Base-by-base conservation (phyloP, 129 eudicot species). In the sunflower (Helianthus annuus) region DNA sequence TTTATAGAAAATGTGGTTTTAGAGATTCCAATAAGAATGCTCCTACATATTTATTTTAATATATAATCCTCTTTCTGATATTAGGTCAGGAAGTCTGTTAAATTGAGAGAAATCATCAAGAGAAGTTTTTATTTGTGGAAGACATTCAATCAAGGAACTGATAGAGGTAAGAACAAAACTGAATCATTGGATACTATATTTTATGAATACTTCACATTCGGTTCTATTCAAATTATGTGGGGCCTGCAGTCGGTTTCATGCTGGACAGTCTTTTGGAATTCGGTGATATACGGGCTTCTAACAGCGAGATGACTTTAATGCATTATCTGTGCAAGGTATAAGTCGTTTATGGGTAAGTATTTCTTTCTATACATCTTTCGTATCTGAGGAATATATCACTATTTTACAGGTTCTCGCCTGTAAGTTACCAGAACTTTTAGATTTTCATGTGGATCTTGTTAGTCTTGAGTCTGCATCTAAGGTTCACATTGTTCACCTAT, bases 291-390 rank as follows among this genome's bases (percentile, higher is more conserved):
- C 97, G 98, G 63, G 98, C 98, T 74, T 74, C 97, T 15, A 90
- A 84, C 82, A 90, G 74, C 87, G 87, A 86, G 82, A 90, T 94
- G 97, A 94, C 98, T 17, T 75, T 94, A 52, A 94, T 94, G 98
- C 96, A 94, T 79, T 94, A 94, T 71, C 98, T 94, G 76, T 90
- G 98, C 89, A 90, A 85, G 97, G 98, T 93, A 80, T 77, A 61
- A 19, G 13, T 53, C 38, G 42, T 62, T 70, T 67, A 10, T 71
- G 60, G 29, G 34, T 60, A 38, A 76, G n/a, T 58, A 68, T 57
- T 17, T 11, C 66, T 19, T 0, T 19, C 10, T 27, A 27, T 27
- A 17, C 68, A 58, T 38, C 15, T 76, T 58, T 76, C 36, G 54
- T 59, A 67, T 44, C 48, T 57, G 53, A 59, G 13, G 51, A 48